These are phyloP conservation scores for Geosmithia flava DNA, from an alignment of 2,329 filamentous ascomycete species.

Conservation along the genomic window DNA sequence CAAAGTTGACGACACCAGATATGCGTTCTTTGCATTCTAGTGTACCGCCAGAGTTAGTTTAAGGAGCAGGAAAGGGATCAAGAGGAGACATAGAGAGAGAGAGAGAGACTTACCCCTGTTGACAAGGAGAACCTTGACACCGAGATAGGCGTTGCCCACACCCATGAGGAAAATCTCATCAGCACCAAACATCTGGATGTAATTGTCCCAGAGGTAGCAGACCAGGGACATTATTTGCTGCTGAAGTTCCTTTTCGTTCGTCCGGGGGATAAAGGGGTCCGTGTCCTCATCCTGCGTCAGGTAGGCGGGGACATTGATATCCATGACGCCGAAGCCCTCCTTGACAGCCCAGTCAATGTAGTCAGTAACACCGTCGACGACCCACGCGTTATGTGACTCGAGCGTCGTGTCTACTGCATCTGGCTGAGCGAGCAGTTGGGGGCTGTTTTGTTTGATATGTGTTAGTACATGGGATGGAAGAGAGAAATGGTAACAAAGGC, in stretches of 20 bases:
- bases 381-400: slow-evolving; percentile 75
- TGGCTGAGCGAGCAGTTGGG: slow-evolving; percentile 55
- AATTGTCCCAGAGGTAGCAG: slow-evolving; percentile 92
- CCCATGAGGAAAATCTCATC: slow-evolving; percentile 77
- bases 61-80: slow-evolving; percentile 1
- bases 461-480: neutral
- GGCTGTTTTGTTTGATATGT: slow-evolving; percentile 26
- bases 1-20: slow-evolving; percentile 67
- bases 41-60: neutral
- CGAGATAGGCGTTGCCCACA: slow-evolving; percentile 78
- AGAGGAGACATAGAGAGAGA: neutral
- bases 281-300: slow-evolving; percentile 50
- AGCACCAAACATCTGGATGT: slow-evolving; percentile 64
- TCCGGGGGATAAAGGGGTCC: slow-evolving; percentile 31
- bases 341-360: slow-evolving; percentile 76
- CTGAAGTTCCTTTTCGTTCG: slow-evolving; percentile 35
- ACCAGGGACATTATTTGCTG: slow-evolving; percentile 60
- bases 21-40: slow-evolving; percentile 55
- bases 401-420: slow-evolving; percentile 60
- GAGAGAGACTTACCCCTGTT: slow-evolving; percentile 48
- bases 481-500: neutral
- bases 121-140: slow-evolving; percentile 69
- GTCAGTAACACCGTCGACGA: slow-evolving; percentile 69
- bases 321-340: slow-evolving; percentile 74
- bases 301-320: slow-evolving; percentile 79